Conservation (phyloP, 306 rosid species). For the Cucurbita pepo region DNA sequence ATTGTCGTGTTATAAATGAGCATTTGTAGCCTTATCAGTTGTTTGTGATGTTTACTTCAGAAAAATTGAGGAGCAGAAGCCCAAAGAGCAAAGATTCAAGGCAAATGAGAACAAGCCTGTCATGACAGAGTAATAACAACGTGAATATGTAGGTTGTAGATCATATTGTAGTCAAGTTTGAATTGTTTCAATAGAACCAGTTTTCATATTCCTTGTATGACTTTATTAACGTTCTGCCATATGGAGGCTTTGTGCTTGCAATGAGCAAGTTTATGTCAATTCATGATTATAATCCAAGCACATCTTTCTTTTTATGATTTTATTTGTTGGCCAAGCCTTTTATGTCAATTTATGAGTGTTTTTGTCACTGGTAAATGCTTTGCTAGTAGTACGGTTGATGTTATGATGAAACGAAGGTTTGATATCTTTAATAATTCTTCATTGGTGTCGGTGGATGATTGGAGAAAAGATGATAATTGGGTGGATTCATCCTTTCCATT, state of each 20-base stretch:
- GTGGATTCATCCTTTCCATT: not conserved
- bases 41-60: slow-evolving; percentile 19
- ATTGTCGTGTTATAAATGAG: not conserved
- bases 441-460: not conserved
- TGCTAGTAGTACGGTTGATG: not conserved
- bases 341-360: not conserved
- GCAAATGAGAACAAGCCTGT: slow-evolving; percentile 92
- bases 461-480: not conserved
- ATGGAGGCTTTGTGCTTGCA: not conserved
- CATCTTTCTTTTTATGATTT: not conserved
- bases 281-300: not conserved
- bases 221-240: not conserved
- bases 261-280: not conserved
- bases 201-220: not conserved
- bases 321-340: not conserved
- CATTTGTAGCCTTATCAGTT: not conserved
- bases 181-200: not conserved
- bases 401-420: not conserved
- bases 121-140: slow-evolving; percentile 56
- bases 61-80: slow-evolving; percentile 84
- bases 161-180: not conserved
- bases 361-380: not conserved
- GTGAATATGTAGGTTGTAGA: not conserved
- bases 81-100: slow-evolving; percentile 68
- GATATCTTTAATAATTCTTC: not conserved